Conservation (phyloP, 257 asterid genomes). For the Solanum bulbocastanum region DNA sequence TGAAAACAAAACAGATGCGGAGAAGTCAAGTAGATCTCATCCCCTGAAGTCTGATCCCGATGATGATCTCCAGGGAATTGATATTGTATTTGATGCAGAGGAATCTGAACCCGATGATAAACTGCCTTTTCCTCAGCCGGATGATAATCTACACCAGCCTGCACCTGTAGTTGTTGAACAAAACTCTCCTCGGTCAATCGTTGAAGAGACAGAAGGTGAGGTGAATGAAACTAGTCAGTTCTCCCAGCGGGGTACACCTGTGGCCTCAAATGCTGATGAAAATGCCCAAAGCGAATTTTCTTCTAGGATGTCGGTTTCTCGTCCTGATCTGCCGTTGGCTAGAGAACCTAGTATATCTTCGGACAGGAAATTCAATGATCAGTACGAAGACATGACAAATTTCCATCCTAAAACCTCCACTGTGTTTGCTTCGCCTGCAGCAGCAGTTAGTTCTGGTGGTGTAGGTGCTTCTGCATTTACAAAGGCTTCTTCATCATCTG, state of each 20-base stretch:
- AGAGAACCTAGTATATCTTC: slow-evolving; percentile 76
- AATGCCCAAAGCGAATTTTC: slow-evolving; percentile 62
- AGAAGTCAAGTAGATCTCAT: slow-evolving; percentile 46
- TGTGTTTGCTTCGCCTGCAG: slow-evolving; percentile 32
- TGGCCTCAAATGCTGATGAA: slow-evolving; percentile 52
- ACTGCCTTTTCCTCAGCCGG: slow-evolving; percentile 78
- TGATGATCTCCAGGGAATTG: slow-evolving; percentile 95
- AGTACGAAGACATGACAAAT: slow-evolving; percentile 37
- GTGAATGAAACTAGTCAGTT: slow-evolving; percentile 46
- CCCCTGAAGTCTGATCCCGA: slow-evolving; percentile 72
- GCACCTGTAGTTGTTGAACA: slow-evolving; percentile 44
- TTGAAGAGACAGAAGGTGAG: slow-evolving; percentile 82
- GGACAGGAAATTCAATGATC: slow-evolving; percentile 56
- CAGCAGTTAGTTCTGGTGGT: slow-evolving; percentile 43
- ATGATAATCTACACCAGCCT: slow-evolving; percentile 56
- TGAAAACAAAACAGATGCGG: slow-evolving; percentile 40
- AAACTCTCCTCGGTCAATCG: slow-evolving; percentile 74
- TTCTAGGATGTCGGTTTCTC: slow-evolving; percentile 72
- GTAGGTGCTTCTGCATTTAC: slow-evolving; percentile 24
- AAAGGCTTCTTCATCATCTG: slow-evolving; percentile 32
- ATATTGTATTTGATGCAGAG: slow-evolving; percentile 94
- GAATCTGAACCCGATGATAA: slow-evolving; percentile 85
- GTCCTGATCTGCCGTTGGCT: slow-evolving; percentile 40
- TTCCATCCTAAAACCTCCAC: slow-evolving; percentile 22
- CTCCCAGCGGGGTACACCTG: slow-evolving; percentile 45